A percentile compares a stretch with the other conserved stretches of the same genome.
These are phyloP conservation scores for Penicillium freii DNA, from an alignment of 2,329 filamentous ascomycete genomes.

Conservation along the genomic window DNA sequence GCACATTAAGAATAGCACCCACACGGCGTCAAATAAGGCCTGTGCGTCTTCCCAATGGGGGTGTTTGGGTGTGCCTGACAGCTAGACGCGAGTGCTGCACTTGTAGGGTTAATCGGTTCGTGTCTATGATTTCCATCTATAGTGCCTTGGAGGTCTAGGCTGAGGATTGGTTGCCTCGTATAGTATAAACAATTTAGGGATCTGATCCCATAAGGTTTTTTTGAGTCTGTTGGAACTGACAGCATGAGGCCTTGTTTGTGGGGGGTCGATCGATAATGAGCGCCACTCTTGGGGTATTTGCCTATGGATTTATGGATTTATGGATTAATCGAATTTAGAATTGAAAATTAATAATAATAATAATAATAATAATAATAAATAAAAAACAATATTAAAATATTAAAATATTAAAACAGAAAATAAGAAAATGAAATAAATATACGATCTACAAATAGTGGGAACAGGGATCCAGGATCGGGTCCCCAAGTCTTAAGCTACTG, in stretches of 20 bases:
- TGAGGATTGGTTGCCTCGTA: background rate
- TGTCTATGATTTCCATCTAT: background rate
- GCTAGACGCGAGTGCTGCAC: constrained; percentile 1
- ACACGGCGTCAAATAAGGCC: constrained; percentile 17
- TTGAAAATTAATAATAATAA: background rate
- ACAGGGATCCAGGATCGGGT: constrained; percentile 23
- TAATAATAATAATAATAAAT: background rate
- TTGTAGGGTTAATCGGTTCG: background rate
- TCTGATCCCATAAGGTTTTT: constrained; percentile 8
- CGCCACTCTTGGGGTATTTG: constrained; percentile 5
- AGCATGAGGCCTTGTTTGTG: background rate
- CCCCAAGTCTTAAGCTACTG: constrained; percentile 16
- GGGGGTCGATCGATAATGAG: constrained; percentile 21
- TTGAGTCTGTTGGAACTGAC: background rate
- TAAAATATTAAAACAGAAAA: background rate
- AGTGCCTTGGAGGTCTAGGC: background rate
- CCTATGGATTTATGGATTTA: no score
- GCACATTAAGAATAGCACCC: constrained; percentile 23
- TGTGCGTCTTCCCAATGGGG: constrained; percentile 7
- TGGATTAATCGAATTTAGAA: no score
- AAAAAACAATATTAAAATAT: background rate
- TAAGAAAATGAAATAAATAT: constrained; percentile 3
- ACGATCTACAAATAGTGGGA: constrained; percentile 23
- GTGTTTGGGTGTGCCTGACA: constrained; percentile 11
- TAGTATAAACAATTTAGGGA: background rate